phyloP scores from a whole-genome alignment of 2,329 filamentous ascomycete species.

The Alternaria angustiovoidea region DNA sequence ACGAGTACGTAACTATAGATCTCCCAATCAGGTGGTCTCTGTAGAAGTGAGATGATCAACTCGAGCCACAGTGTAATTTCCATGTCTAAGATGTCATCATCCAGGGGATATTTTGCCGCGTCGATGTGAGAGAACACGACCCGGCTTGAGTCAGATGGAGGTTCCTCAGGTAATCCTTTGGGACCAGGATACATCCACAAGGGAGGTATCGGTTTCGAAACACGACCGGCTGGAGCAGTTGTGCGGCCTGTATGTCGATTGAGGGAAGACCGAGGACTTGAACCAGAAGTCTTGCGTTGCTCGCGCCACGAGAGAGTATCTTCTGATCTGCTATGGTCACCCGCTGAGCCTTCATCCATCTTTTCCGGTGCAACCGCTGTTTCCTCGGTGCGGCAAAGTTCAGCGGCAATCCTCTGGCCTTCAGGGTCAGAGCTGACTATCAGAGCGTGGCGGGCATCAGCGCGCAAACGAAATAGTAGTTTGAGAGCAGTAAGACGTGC shows the following conservation, averaged over 20 bases:
- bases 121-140: slow-evolving; percentile 60
- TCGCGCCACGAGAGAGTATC: slow-evolving; percentile 40
- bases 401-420: slow-evolving; percentile 74
- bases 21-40: slow-evolving; percentile 84
- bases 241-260: slow-evolving; percentile 40
- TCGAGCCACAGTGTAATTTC: slow-evolving; percentile 72
- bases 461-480: slow-evolving; percentile 77
- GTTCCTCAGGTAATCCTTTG: slow-evolving; percentile 63
- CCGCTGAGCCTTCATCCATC: slow-evolving; percentile 48
- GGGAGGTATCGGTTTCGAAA: slow-evolving; percentile 48
- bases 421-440: slow-evolving; percentile 76
- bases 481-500: slow-evolving; percentile 50
- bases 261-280: slow-evolving; percentile 45
- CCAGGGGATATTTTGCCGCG: slow-evolving; percentile 41
- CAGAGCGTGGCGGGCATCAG: slow-evolving; percentile 80
- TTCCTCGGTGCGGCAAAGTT: slow-evolving; percentile 71
- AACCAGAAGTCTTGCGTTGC: slow-evolving; percentile 41
- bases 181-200: slow-evolving; percentile 67
- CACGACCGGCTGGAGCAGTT: slow-evolving; percentile 35
- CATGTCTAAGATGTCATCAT: slow-evolving; percentile 58
- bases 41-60: slow-evolving; percentile 74
- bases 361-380: slow-evolving; percentile 57
- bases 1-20: slow-evolving; percentile 89
- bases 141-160: slow-evolving; percentile 58
- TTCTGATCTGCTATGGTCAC: slow-evolving; percentile 37